Conservation (phyloP, 441 rosid genomes). For the Oxalis stricta region DNA sequence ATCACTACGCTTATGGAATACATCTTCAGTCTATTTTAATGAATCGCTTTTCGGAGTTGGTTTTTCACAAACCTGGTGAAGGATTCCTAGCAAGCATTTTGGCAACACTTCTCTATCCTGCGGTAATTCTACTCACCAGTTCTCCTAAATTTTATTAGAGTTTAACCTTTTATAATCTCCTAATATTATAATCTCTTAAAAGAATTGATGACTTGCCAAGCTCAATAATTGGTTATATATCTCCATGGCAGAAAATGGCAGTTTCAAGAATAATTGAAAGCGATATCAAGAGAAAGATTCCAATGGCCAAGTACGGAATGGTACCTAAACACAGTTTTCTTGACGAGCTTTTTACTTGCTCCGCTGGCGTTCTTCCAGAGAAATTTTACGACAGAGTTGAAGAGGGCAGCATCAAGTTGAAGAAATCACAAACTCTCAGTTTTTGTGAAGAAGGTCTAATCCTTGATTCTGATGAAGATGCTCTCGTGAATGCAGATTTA, state of each 20-base stretch:
- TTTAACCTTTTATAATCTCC: too few species aligned
- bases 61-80: conserved; percentile 19
- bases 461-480: conserved; percentile 16
- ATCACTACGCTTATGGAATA: conserved; percentile 19
- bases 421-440: conserved; percentile 21
- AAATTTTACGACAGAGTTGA: conserved; percentile 33
- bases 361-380: conserved; percentile 20
- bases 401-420: conserved; percentile 30
- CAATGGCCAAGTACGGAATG: conserved; percentile 30
- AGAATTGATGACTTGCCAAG: conserved; percentile 31
- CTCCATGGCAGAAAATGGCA: conserved; percentile 22
- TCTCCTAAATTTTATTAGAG: neutral
- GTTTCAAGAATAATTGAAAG: conserved; percentile 29
- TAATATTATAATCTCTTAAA: neutral
- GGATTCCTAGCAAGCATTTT: conserved; percentile 4
- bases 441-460: conserved; percentile 26
- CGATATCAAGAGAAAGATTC: conserved; percentile 22
- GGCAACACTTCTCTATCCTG: conserved; percentile 11
- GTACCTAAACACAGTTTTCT: conserved; percentile 29
- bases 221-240: too few species aligned
- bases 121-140: neutral
- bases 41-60: conserved; percentile 19
- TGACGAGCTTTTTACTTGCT: conserved; percentile 19
- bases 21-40: conserved; percentile 14
- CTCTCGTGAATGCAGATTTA: conserved; percentile 19